Evolutionary conservation across 306 rosid species (phyloP).

Genomic region (Begonia fuchsioides): DNA sequence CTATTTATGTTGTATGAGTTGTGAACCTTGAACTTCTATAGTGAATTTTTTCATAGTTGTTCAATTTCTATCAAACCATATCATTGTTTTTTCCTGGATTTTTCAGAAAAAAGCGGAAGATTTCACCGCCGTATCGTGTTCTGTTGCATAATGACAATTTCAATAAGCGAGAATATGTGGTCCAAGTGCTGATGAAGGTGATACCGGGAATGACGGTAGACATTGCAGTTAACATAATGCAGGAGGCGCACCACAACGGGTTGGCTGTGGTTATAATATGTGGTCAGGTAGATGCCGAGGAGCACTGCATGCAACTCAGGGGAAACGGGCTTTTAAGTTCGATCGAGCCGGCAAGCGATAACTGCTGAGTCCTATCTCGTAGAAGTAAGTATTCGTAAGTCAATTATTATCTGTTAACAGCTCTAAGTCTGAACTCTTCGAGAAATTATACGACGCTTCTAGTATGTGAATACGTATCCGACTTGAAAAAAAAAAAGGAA

Average conservation of each 20-base stretch:
- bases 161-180: constrained; percentile 86
- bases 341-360: constrained; percentile 76
- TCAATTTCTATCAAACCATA: no score
- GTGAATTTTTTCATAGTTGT: no score
- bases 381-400: no score
- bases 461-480: no score
- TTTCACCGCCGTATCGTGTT: constrained; percentile 69
- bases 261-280: constrained; percentile 72
- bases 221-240: constrained; percentile 84
- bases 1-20: no score
- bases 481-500: no score
- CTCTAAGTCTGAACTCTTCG: no score
- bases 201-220: constrained; percentile 90
- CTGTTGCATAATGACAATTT: constrained; percentile 77
- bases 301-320: constrained; percentile 84
- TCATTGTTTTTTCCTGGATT: background rate
- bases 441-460: no score
- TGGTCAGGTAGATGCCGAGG: constrained; percentile 86
- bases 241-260: constrained; percentile 84
- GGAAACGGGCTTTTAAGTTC: constrained; percentile 88
- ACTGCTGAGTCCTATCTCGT: constrained; percentile 22
- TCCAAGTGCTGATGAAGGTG: constrained; percentile 90
- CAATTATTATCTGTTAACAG: no score
- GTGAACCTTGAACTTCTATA: no score
- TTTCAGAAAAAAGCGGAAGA: constrained; percentile 56